Evolutionary conservation across 2,329 filamentous ascomycete species (phyloP).

Genomic region (Ceratocystis alfenasii): DNA sequence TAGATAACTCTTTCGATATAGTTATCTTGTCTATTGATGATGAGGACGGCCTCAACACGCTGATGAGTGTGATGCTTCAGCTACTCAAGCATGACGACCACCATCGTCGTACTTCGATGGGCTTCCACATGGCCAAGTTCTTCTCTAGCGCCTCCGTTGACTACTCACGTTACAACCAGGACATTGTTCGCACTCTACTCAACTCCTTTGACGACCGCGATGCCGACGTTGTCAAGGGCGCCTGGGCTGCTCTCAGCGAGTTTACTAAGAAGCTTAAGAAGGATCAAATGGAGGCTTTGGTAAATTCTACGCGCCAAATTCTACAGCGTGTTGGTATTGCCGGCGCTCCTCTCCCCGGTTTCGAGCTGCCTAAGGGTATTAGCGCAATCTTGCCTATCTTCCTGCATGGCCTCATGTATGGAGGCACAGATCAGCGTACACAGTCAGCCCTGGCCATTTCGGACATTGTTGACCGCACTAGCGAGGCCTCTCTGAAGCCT

Average conservation of each 20-base stretch:
- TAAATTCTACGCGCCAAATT: slow-evolving; percentile 72
- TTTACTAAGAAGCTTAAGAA: slow-evolving; percentile 85
- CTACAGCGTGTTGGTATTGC: slow-evolving; percentile 80
- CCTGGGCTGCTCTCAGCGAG: slow-evolving; percentile 75
- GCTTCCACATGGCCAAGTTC: slow-evolving; percentile 72
- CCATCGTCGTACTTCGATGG: slow-evolving; percentile 63
- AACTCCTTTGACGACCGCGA: slow-evolving; percentile 88
- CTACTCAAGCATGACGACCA: slow-evolving; percentile 91
- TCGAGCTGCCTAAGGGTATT: slow-evolving; percentile 89
- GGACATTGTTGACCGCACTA: slow-evolving; percentile 88
- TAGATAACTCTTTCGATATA: slow-evolving; percentile 73
- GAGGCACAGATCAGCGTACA: slow-evolving; percentile 79
- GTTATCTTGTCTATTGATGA: slow-evolving; percentile 90
- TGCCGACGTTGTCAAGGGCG: slow-evolving; percentile 68
- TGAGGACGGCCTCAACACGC: slow-evolving; percentile 85
- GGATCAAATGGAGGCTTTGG: slow-evolving; percentile 94
- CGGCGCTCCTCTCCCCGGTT: slow-evolving; percentile 74
- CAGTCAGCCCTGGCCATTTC: slow-evolving; percentile 88
- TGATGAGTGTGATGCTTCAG: slow-evolving; percentile 84
- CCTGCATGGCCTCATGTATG: slow-evolving; percentile 95
- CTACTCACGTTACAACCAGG: slow-evolving; percentile 91
- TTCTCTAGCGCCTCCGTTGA: slow-evolving; percentile 71
- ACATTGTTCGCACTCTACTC: slow-evolving; percentile 80
- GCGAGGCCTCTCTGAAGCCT: slow-evolving; percentile 73
- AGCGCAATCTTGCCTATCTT: slow-evolving; percentile 94